Conservation (phyloP, 495 filamentous ascomycete genomes). For the Daldinia caldariorum region DNA sequence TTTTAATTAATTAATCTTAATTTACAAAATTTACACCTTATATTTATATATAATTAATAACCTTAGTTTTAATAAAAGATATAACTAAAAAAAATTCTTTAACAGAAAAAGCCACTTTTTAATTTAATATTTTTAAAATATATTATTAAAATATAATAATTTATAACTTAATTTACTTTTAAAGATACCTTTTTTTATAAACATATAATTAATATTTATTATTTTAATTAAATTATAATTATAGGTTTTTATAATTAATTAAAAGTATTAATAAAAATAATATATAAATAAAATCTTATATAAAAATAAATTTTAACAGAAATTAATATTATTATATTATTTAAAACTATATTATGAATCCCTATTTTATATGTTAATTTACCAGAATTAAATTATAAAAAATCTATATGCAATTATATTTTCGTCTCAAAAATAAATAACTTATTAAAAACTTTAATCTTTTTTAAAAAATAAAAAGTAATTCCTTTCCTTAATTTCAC, state of each 20-base stretch:
- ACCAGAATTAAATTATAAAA: not conserved
- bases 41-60: not conserved
- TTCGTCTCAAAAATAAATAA: no score
- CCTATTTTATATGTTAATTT: not conserved
- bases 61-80: not conserved
- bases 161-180: not conserved
- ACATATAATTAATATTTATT: conserved; percentile 3
- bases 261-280: no score
- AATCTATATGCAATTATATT: no score
- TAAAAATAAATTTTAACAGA: no score
- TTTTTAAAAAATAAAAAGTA: no score
- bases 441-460: no score
- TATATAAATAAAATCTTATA: no score
- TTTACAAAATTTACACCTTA: not conserved
- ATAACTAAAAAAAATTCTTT: not conserved
- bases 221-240: not conserved
- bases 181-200: not conserved
- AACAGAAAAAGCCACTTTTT: no score
- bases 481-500: no score
- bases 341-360: not conserved
- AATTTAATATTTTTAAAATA: not conserved
- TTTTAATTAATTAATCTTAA: not conserved
- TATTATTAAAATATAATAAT: not conserved
- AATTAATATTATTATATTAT: not conserved
- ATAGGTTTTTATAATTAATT: no score